Percentiles rank a stretch among this genome's conserved stretches.
These are phyloP conservation scores for Clavispora phyllophila DNA, from an alignment of 805 yeast genomes.

Conservation along the genomic window DNA sequence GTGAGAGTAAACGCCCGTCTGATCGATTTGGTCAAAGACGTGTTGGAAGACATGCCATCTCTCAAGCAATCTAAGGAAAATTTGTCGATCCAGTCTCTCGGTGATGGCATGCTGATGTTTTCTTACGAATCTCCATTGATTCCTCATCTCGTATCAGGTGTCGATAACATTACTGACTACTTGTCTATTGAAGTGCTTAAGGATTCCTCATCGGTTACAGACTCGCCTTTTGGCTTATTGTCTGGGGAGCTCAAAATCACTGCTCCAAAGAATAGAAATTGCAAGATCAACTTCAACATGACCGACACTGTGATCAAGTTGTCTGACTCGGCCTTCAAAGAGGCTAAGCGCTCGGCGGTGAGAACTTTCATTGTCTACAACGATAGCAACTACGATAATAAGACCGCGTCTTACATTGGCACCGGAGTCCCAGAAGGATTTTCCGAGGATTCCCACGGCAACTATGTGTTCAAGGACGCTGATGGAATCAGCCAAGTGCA, in stretches of 20 bases:
- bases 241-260: slow-evolving; percentile 56
- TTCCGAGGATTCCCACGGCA: slow-evolving; percentile 40
- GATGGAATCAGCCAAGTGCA: slow-evolving; percentile 62
- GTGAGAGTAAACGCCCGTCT: slow-evolving; percentile 49
- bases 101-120: slow-evolving; percentile 51
- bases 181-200: slow-evolving; percentile 47
- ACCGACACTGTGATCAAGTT: slow-evolving; percentile 33
- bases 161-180: slow-evolving; percentile 37
- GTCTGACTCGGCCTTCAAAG: background rate
- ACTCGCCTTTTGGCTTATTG: slow-evolving; percentile 58
- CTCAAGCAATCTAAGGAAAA: slow-evolving; percentile 32
- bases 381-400: slow-evolving; percentile 16
- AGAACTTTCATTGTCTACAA: slow-evolving; percentile 53
- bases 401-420: background rate
- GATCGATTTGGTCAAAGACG: slow-evolving; percentile 38
- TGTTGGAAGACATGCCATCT: slow-evolving; percentile 62
- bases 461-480: slow-evolving; percentile 46
- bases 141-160: slow-evolving; percentile 26
- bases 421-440: slow-evolving; percentile 40
- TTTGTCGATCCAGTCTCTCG: slow-evolving; percentile 30
- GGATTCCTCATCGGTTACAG: slow-evolving; percentile 40
- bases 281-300: slow-evolving; percentile 56
- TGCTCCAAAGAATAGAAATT: slow-evolving; percentile 59
- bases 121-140: slow-evolving; percentile 47
- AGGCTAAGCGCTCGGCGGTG: slow-evolving; percentile 48